These are phyloP conservation scores for Lactarius hengduanensis DNA, from an alignment of 768 basidiomycete genomes.

Conservation along the genomic window DNA sequence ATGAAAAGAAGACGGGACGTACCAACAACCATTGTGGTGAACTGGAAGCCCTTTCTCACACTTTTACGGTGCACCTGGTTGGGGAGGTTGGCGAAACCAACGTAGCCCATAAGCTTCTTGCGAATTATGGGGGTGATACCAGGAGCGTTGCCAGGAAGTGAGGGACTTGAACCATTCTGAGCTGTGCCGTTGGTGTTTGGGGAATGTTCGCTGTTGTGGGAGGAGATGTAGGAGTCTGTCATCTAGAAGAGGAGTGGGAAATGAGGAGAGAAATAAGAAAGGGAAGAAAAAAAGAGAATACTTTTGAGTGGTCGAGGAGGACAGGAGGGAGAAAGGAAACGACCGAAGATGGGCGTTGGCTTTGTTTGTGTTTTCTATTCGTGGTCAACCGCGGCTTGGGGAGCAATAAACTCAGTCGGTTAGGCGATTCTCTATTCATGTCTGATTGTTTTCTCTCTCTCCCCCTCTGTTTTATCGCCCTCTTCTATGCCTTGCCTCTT, in stretches of 20 bases:
- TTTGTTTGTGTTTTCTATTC: slow-evolving; percentile 37
- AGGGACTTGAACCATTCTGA: slow-evolving; percentile 63
- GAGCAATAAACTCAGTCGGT: slow-evolving; percentile 39
- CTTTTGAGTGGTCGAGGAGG: slow-evolving; percentile 46
- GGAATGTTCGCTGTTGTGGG: slow-evolving; percentile 59
- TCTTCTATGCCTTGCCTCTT: slow-evolving; percentile 8
- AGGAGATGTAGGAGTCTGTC: slow-evolving; percentile 73
- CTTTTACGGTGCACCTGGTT: slow-evolving; percentile 99
- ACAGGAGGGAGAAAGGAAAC: slow-evolving; percentile 49
- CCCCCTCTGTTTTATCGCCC: slow-evolving; percentile 18
- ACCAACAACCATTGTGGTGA: slow-evolving; percentile 99
- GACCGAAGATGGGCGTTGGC: slow-evolving; percentile 32
- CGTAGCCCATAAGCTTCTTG: slow-evolving; percentile 94
- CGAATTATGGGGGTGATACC: slow-evolving; percentile 50
- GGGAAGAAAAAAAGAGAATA: slow-evolving; percentile 31
- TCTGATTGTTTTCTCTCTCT: not conserved
- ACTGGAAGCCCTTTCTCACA: slow-evolving; percentile 97
- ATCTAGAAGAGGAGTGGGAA: slow-evolving; percentile 45
- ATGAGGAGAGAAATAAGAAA: slow-evolving; percentile 26
- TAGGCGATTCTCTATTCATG: slow-evolving; percentile 7
- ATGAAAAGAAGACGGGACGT: slow-evolving; percentile 41
- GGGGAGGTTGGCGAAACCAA: slow-evolving; percentile 95
- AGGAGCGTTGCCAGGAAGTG: slow-evolving; percentile 40
- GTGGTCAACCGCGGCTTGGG: slow-evolving; percentile 51
- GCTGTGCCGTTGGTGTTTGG: slow-evolving; percentile 55